A percentile compares a stretch with the other conserved stretches of the same genome.
Conservation (phyloP, 495 filamentous ascomycete species). For the Neurospora tetraspora region DNA sequence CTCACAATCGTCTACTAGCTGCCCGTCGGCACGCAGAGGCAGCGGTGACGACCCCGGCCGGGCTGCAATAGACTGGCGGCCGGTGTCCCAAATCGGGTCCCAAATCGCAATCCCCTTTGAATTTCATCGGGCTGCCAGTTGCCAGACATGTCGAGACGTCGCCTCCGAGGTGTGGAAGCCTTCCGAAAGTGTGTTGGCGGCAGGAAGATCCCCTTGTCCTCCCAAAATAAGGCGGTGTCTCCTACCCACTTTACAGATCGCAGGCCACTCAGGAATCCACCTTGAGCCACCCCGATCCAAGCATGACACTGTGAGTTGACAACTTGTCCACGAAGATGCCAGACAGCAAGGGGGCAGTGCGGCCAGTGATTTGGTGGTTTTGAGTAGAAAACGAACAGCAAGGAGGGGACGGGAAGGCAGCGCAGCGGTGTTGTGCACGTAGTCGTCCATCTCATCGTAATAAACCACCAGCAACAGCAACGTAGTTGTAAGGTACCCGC, state of each 20-base stretch:
- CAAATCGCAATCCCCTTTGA: neutral
- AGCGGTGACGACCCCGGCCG: neutral
- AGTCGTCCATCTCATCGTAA: neutral
- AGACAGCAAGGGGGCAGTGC: constrained; percentile 6
- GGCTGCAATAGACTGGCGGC: neutral
- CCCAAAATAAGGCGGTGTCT: constrained; percentile 30
- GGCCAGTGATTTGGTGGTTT: constrained; percentile 2
- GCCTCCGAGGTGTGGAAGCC: neutral
- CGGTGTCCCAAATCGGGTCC: no score
- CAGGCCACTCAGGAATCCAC: neutral
- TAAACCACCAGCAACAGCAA: no score
- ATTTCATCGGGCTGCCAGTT: neutral
- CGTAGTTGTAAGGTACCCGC: no score
- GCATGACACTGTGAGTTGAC: neutral
- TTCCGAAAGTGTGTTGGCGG: constrained; percentile 17
- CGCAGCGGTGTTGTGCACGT: neutral
- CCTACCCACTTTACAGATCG: constrained; percentile 7
- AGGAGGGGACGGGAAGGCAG: neutral
- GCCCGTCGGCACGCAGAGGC: no score
- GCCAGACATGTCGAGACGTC: neutral
- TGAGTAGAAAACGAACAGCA: neutral
- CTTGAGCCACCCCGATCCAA: neutral
- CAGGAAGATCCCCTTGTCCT: constrained; percentile 24
- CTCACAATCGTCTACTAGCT: neutral
- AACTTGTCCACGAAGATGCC: constrained; percentile 1